Evolutionary conservation across 169 alveolate species (phyloP).

Genomic region (Plasmodium falciparum): DNA sequence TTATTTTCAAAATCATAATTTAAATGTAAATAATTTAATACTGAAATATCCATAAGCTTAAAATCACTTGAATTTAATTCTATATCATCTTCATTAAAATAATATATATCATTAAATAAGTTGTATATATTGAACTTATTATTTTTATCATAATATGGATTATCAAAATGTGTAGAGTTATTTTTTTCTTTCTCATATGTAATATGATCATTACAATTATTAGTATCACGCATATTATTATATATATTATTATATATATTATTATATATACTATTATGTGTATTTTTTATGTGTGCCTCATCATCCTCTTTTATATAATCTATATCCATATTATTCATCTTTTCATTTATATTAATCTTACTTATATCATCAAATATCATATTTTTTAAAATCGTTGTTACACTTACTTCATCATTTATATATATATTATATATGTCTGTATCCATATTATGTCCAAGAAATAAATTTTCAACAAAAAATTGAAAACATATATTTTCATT

Average conservation of each 20-base stretch:
- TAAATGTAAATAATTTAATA: slow-evolving; percentile 61
- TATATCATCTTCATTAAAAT: not conserved
- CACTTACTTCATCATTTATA: slow-evolving; percentile 18
- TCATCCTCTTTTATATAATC: not conserved
- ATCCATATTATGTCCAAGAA: slow-evolving; percentile 47
- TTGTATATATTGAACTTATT: not conserved
- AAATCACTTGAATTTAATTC: not conserved
- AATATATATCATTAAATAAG: not conserved
- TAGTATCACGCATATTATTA: not conserved
- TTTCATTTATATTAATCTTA: slow-evolving; percentile 2
- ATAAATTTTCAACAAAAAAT: slow-evolving; percentile 62
- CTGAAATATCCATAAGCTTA: slow-evolving; percentile 47
- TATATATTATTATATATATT: too few species aligned
- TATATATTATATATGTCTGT: slow-evolving; percentile 48
- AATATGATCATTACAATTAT: not conserved
- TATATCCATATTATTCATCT: not conserved
- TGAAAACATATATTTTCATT: slow-evolving; percentile 30
- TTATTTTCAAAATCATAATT: slow-evolving; percentile 64
- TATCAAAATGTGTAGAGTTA: not conserved
- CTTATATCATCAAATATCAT: slow-evolving; percentile 14
- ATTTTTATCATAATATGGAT: too few species aligned
- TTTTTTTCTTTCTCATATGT: not conserved
- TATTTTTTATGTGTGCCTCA: not conserved
- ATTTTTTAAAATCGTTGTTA: slow-evolving; percentile 6
- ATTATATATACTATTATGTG: not conserved